A percentile compares a stretch with the other conserved stretches of the same genome.
phyloP scores from a whole-genome alignment of 106 monocot genomes.

The Dendrobium chrysotoxum region DNA sequence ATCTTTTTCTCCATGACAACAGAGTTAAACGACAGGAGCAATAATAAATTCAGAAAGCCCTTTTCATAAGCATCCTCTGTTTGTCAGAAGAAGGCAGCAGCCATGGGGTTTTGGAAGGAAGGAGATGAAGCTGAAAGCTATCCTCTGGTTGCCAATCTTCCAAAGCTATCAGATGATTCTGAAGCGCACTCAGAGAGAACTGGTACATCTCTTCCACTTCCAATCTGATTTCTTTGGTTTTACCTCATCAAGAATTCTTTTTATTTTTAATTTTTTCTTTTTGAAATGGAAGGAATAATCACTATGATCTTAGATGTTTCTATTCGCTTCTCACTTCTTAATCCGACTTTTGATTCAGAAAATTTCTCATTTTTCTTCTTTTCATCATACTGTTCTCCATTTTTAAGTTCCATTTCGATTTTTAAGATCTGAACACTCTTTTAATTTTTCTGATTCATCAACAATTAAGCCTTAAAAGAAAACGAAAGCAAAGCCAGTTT shows the following conservation, averaged over 20 bases:
- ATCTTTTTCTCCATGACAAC: too few relatives aligned
- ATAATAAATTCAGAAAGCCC: too few relatives aligned
- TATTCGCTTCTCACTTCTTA: neutral
- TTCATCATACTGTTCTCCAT: neutral
- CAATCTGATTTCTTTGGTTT: too few relatives aligned
- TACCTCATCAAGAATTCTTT: too few relatives aligned
- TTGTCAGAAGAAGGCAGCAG: neutral
- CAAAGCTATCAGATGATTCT: neutral
- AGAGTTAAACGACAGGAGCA: too few relatives aligned
- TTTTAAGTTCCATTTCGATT: neutral
- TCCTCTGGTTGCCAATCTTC: neutral
- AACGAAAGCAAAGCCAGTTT: too few relatives aligned
- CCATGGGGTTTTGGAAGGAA: neutral
- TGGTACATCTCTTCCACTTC: neutral
- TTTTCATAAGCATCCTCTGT: too few relatives aligned
- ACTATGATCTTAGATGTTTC: neutral
- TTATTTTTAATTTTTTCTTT: neutral
- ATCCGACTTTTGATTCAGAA: neutral
- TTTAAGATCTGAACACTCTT: neutral
- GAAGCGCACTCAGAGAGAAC: neutral
- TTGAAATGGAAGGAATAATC: neutral
- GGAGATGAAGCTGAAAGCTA: neutral
- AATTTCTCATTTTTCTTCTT: neutral
- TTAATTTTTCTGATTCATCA: neutral
- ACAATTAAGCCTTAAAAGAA: too few relatives aligned